Evolutionary conservation across 345 rosid species (phyloP), one percentile per base, ranked within the genome.

Genomic region (Cardamine resedifolia): DNA sequence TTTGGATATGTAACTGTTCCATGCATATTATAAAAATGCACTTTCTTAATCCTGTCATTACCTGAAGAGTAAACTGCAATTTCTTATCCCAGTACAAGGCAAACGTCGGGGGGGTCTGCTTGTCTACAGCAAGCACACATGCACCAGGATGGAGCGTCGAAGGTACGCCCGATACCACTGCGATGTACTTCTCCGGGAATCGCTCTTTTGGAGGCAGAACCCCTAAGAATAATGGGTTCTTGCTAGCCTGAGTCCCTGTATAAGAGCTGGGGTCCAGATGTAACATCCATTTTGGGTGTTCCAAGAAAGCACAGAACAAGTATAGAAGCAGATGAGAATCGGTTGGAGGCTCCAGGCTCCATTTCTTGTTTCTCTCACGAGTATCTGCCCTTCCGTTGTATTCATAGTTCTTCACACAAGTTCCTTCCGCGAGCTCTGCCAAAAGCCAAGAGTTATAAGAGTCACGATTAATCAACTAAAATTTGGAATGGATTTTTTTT

Each of bases 211-310:
- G 90, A 72, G 95, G 99, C 50, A 89, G 71, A 59, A 83, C 81
- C 47, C 98, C 97, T 74, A 91, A 81, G 81, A 89, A 87, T 28
- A 95, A 79, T 9, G 96, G 97, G 62, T 90, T 91, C 76, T 86
- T 88, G 85, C 97, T 88, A 28, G 91, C 84, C 58, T 91, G 96
- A 19, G 88, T 87, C 66, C 93, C 99, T 51, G 90, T 77, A 75
- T 87, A 82, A 11, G 96, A 86, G 56, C 89, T 72, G 10, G 97
- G 96, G 82, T 94, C 99, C 50, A 94, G 85, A 77, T 89, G 99
- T 12, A 90, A 81, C 97, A 88, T 95, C 99, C 99, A 95, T 79
- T 90, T 91, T 6, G 97, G 99, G 62, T 91, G 93, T 83, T 95
- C 99, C 58, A 91, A 78, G 76, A 84, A 95, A 27, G 96, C 99